Base-by-base conservation (phyloP, 1,284 basidiomycete species). In the Fomitiporia mediterranea region DNA sequence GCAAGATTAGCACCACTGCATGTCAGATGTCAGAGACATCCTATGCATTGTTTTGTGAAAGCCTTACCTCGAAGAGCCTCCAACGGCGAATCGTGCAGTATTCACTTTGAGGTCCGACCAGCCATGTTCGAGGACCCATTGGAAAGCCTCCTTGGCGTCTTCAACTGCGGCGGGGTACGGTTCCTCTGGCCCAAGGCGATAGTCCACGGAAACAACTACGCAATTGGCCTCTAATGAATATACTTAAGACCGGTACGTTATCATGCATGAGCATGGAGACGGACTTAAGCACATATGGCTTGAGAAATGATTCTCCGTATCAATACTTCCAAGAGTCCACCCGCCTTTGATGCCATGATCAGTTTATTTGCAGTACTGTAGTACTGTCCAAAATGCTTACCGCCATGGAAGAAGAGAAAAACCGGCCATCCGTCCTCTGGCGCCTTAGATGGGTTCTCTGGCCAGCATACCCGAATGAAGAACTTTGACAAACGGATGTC, bases 141-240 rank as follows among this genome's bases (percentile, higher is more conserved):
- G 67, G 3, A 91, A 71, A 1, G 84, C 73, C 40, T 86, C 83
- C 37, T 86, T 70, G 0, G 85, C 81, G 63, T 92, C 89, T 40
- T 89, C 80, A 0, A 89, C 80, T 0, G 87, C 87, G 1, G 83
- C 80, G 1, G 89, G 90, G 63, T 87, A 91, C 3, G 78, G 78
- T 52, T 85, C 61, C 63, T 92, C 89, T 0, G 89, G 89, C 0
- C 83, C 86, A 6, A 91, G 77, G 3, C 87, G 80, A 66, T 91
- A 90, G 62, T 85, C 82, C 19, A 90, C 83, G 3, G 82, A 81
- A 6, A 87, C 70, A 1, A 85, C 81, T 0, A 82, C 72, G 46
- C 68, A 69, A 38, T 64, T 65, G 19, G 70, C 66, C 15, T 68
- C 65, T 68, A 60, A 61, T 15, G 52, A 58, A n/a, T 76, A 80